Base-by-base conservation (phyloP, 805 yeast genomes). In the Pichia deserticola region DNA sequence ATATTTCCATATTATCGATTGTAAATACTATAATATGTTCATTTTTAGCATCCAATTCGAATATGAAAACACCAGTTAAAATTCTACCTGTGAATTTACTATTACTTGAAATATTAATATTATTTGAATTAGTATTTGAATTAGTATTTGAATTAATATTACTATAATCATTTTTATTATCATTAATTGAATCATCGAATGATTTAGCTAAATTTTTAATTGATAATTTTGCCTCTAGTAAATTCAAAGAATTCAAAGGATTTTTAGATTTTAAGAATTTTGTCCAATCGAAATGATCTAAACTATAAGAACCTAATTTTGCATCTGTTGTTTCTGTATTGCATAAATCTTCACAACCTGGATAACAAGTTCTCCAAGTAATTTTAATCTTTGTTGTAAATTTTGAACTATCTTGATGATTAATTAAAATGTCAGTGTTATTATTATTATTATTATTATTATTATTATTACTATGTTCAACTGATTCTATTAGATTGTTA, bases 1-100 rank as follows among this genome's bases (percentile, higher is more conserved):
- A 64, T 41, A 82, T 70, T 52, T 82, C 83, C 49, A 85, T 72
- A 56, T 81, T 76, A 56, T 85, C 92, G 34, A 85, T 72, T 2
- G 86, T 81, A 59, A 84, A 87, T 5, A 80, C 86, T 7, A 71
- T 42, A 35, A 85, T 77, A 52, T 70, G 61, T 50, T 77, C 74
- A 59, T 82, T 81, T n/a, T 69, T 66, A 28, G 72, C 73, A 57
- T 74, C 78, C 50, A 85, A 68, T 58, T 84, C 90, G 59, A 84
- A 84, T 7, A 82, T 71, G 57, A 84, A 84, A 3, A 81, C 62
- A 1, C 90, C 92, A 36, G 66, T 58, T 25, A 73, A 38, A 4
- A 74, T 66, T 40, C 81, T 55, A 51, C 77, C 69, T 37, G 58
- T 52, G 15, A 41, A 50, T 5, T 25, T 38, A 3, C 36, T 42